Evolutionary conservation across 106 monocot species (phyloP).

Genomic region (Platanthera guangdongensis): DNA sequence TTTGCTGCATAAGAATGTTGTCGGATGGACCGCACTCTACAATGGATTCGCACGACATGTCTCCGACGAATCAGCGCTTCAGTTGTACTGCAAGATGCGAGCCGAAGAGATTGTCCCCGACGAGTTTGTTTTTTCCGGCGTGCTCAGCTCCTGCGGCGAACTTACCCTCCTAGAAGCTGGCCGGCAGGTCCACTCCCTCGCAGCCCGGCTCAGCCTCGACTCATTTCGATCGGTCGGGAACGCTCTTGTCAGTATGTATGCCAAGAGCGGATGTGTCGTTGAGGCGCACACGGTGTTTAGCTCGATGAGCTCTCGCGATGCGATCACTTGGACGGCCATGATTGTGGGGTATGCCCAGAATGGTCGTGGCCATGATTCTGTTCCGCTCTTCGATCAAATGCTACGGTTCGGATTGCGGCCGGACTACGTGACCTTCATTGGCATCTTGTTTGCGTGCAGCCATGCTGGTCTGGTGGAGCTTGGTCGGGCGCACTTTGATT

Average conservation of each 20-base stretch:
- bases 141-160: conserved; percentile 47
- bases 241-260: conserved; percentile 50
- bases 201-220: conserved; percentile 13
- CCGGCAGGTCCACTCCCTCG: conserved; percentile 30
- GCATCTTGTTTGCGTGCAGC: conserved; percentile 57
- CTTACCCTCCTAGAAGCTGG: conserved; percentile 34
- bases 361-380: conserved; percentile 38
- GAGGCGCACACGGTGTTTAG: conserved; percentile 39
- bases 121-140: conserved; percentile 34
- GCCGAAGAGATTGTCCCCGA: conserved; percentile 18
- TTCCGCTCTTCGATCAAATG: conserved; percentile 35
- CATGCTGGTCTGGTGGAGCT: conserved; percentile 43
- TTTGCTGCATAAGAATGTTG: conserved; percentile 22
- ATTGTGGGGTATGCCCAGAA: conserved; percentile 54
- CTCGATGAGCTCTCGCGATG: conserved; percentile 16
- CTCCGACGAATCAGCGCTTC: conserved; percentile 22
- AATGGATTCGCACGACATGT: conserved; percentile 29
- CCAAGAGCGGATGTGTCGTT: conserved; percentile 39
- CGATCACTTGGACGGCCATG: conserved; percentile 46
- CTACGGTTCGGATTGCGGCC: conserved; percentile 17
- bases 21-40: conserved; percentile 48
- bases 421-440: conserved; percentile 59
- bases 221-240: conserved; percentile 44
- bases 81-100: conserved; percentile 30
- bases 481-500: conserved; percentile 29